Conservation (phyloP, 1,139 yeast species). For the Saccharomyces hybrid region DNA sequence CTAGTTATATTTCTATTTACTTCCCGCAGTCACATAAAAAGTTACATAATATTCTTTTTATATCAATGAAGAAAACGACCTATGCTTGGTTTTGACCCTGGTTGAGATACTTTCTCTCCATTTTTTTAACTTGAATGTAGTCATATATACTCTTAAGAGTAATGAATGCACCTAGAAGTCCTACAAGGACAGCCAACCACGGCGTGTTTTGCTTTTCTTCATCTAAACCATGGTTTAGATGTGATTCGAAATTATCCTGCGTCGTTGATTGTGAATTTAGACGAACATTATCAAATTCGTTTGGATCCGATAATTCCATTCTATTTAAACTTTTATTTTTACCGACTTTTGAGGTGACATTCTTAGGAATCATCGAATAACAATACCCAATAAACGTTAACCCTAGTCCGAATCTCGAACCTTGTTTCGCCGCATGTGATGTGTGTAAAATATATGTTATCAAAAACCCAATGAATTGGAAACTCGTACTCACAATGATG, state of each 20-base stretch:
- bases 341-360: conserved; percentile 31
- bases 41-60: neutral
- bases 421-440: conserved; percentile 95
- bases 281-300: conserved; percentile 42
- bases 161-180: conserved; percentile 55
- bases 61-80: neutral
- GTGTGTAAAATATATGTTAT: conserved; percentile 87
- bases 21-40: neutral
- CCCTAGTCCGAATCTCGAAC: conserved; percentile 90
- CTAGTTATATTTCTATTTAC: conserved; percentile 1
- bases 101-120: conserved; percentile 43
- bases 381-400: conserved; percentile 75
- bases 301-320: conserved; percentile 48
- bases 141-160: conserved; percentile 61
- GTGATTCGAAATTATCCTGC: conserved; percentile 41
- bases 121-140: conserved; percentile 65
- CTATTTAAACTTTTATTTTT: conserved; percentile 31
- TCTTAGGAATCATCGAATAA: conserved; percentile 58
- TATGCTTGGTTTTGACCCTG: conserved; percentile 20
- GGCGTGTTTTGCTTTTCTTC: conserved; percentile 37
- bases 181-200: conserved; percentile 21
- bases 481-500: conserved; percentile 75
- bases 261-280: conserved; percentile 18
- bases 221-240: conserved; percentile 36
- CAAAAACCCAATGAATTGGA: conserved; percentile 89